These are phyloP conservation scores for Gynandropsis gynandra DNA, from an alignment of 345 rosid species.

Conservation along the genomic window DNA sequence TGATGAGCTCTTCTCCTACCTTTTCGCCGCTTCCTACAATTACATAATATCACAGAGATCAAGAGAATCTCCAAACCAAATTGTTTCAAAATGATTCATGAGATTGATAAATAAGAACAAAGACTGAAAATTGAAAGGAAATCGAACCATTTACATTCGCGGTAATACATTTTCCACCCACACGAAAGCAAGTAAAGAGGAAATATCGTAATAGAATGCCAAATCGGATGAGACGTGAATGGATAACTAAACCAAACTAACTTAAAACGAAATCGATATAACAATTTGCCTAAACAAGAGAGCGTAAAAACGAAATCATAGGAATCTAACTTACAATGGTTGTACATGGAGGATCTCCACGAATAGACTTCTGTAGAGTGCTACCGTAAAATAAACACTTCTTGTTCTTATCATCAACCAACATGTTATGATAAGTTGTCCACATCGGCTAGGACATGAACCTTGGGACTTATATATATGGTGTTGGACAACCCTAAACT, in stretches of 20 bases:
- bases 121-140: background rate
- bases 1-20: slow-evolving; percentile 81
- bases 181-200: too few species aligned
- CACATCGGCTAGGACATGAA: too few species aligned
- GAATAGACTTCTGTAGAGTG: slow-evolving; percentile 75
- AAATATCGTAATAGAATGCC: too few species aligned
- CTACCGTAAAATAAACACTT: slow-evolving; percentile 72
- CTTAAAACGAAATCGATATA: too few species aligned
- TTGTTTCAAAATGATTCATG: background rate
- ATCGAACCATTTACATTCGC: background rate
- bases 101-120: background rate
- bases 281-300: too few species aligned
- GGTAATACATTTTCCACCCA: too few species aligned
- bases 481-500: too few species aligned
- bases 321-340: slow-evolving; percentile 60
- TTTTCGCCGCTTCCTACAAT: slow-evolving; percentile 71
- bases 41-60: background rate
- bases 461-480: too few species aligned
- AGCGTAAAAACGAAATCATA: too few species aligned
- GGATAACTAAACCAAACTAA: too few species aligned
- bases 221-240: too few species aligned
- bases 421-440: too few species aligned
- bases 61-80: background rate
- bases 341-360: slow-evolving; percentile 46
- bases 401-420: slow-evolving; percentile 80